Conservation (phyloP, 306 rosid genomes). For the Pterocarpus macrocarpus region DNA sequence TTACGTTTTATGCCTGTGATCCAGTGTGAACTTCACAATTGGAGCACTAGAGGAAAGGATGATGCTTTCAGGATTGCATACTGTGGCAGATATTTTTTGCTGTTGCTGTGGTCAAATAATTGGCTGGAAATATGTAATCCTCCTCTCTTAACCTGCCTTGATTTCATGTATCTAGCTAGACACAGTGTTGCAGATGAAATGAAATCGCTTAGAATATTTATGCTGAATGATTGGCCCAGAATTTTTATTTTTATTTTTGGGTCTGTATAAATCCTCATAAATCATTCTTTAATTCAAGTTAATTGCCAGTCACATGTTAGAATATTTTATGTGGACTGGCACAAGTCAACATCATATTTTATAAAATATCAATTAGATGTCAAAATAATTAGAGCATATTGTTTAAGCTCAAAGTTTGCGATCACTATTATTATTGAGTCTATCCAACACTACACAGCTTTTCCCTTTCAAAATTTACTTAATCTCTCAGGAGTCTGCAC, state of each 20-base stretch:
- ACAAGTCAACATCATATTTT: background rate
- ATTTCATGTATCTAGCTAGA: constrained; percentile 29
- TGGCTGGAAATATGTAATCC: constrained; percentile 96
- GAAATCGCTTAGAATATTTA: constrained; percentile 10
- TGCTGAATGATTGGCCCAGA: background rate
- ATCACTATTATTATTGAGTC: background rate
- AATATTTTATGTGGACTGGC: background rate
- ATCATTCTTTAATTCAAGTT: constrained; percentile 6
- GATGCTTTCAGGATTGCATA: constrained; percentile 89
- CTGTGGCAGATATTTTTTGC: constrained; percentile 85
- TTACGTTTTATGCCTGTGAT: constrained; percentile 28
- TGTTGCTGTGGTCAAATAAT: constrained; percentile 90
- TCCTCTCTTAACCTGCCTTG: constrained; percentile 43
- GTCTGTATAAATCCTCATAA: background rate
- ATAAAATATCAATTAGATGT: background rate
- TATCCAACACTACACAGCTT: background rate
- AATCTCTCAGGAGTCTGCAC: constrained; percentile 74
- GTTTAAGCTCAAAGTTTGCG: background rate
- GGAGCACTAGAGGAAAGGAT: constrained; percentile 78
- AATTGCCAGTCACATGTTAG: background rate
- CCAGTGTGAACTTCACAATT: constrained; percentile 70
- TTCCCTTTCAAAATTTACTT: constrained; percentile 4
- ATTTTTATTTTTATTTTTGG: background rate
- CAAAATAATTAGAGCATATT: background rate
- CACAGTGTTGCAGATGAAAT: constrained; percentile 24